These are phyloP conservation scores for Bocquillonia castaneifolia DNA, from an alignment of 441 rosid species.

Conservation along the genomic window DNA sequence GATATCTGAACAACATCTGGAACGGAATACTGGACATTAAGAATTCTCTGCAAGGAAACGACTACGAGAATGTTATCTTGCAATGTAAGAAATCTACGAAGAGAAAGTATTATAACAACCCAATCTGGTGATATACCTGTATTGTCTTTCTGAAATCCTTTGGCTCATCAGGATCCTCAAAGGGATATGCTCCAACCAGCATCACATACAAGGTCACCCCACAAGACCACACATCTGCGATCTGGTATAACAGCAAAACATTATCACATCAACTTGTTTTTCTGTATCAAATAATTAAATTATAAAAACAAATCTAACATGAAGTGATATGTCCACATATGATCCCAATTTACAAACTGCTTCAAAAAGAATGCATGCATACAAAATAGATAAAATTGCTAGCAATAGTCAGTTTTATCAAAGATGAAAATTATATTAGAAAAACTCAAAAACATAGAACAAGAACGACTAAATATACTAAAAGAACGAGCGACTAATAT, in stretches of 20 bases:
- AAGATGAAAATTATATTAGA: too few relatives aligned
- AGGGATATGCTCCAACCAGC: slow-evolving; percentile 95
- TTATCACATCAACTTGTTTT: neutral
- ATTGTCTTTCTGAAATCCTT: slow-evolving; percentile 84
- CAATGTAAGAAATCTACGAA: neutral
- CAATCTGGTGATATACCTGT: slow-evolving; percentile 38
- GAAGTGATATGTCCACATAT: neutral
- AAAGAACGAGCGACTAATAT: neutral
- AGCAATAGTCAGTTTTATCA: neutral
- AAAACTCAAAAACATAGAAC: neutral
- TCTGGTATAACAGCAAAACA: slow-evolving; percentile 35
- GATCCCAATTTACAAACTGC: neutral
- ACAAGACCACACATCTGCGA: slow-evolving; percentile 99
- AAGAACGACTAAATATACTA: neutral
- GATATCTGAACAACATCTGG: slow-evolving; percentile 86
- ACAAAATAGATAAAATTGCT: neutral
- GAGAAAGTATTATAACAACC: neutral
- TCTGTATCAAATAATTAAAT: neutral
- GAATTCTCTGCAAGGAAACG: slow-evolving; percentile 60
- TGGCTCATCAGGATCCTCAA: slow-evolving; percentile 94
- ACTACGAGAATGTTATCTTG: slow-evolving; percentile 17
- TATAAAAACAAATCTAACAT: neutral
- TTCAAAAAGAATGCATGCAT: neutral
- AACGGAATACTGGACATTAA: slow-evolving; percentile 82
- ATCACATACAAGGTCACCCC: slow-evolving; percentile 92